Percentiles rank a stretch among this genome's conserved stretches.
phyloP scores from a whole-genome alignment of 1,284 basidiomycete genomes.

The Pseudozyma tsukubaensis region DNA sequence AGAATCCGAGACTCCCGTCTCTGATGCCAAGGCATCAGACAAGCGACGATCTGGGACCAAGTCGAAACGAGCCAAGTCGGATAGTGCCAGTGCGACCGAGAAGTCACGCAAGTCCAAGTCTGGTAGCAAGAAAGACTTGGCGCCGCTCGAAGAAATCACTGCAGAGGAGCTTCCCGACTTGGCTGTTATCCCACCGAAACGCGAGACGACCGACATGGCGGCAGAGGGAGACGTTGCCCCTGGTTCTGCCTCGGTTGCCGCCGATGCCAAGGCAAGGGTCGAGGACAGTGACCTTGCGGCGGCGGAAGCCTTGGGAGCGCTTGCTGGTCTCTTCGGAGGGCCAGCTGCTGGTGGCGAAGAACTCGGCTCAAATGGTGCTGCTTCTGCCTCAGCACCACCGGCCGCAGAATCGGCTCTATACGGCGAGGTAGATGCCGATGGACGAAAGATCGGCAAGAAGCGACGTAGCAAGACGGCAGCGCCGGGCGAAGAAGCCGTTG shows the following conservation, averaged over 20 bases:
- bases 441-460: slow-evolving; percentile 39
- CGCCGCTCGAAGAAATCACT: slow-evolving; percentile 10
- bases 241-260: neutral
- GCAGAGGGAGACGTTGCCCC: neutral
- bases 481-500: slow-evolving; percentile 31
- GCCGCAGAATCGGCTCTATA: too few relatives aligned
- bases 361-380: neutral
- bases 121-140: slow-evolving; percentile 26
- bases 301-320: slow-evolving; percentile 69
- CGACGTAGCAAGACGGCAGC: slow-evolving; percentile 32
- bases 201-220: slow-evolving; percentile 4
- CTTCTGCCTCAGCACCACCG: slow-evolving; percentile 5
- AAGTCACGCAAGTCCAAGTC: slow-evolving; percentile 34
- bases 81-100: slow-evolving; percentile 25
- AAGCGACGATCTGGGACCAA: slow-evolving; percentile 32
- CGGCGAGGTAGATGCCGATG: slow-evolving; percentile 16
- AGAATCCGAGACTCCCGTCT: slow-evolving; percentile 7
- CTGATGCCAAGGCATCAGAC: slow-evolving; percentile 20
- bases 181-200: slow-evolving; percentile 3
- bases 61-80: slow-evolving; percentile 49
- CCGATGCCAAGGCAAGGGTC: slow-evolving; percentile 15
- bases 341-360: slow-evolving; percentile 10
- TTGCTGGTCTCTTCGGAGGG: slow-evolving; percentile 56
- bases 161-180: slow-evolving; percentile 3
- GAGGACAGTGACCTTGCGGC: slow-evolving; percentile 69